phyloP scores from a whole-genome alignment of 768 basidiomycete species.

The Mrakia gelida region DNA sequence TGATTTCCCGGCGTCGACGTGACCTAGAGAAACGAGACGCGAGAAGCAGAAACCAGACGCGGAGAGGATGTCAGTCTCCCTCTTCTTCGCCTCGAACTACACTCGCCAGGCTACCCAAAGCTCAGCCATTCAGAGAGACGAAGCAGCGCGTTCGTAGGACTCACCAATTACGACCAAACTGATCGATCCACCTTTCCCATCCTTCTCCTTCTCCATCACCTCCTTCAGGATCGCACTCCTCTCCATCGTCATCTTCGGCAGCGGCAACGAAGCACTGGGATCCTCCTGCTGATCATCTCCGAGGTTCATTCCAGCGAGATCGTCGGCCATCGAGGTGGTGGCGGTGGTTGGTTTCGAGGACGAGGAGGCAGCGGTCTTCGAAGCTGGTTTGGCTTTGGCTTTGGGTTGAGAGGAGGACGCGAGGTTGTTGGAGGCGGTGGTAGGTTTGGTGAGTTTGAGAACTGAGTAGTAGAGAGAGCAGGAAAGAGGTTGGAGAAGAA shows the following conservation, averaged over 20 bases:
- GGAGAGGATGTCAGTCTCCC: not conserved
- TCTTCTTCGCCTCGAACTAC: not conserved
- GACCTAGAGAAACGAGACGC: constrained; percentile 54
- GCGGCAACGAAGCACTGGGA: constrained; percentile 13
- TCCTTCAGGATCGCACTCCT: constrained; percentile 80
- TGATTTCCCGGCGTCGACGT: constrained; percentile 98
- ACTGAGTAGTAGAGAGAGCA: not conserved
- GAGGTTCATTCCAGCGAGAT: constrained; percentile 71
- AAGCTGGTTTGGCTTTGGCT: constrained; percentile 36
- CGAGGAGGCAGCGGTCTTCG: constrained; percentile 32
- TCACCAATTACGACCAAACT: constrained; percentile 90
- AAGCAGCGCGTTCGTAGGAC: constrained; percentile 28
- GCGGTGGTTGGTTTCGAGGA: constrained; percentile 44
- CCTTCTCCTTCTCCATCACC: constrained; percentile 54
- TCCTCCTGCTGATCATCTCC: constrained; percentile 49
- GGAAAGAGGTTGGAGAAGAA: not conserved
- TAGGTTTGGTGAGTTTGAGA: constrained; percentile 2
- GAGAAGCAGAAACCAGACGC: too few relatives aligned
- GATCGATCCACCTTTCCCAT: constrained; percentile 58
- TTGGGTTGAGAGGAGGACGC: constrained; percentile 9
- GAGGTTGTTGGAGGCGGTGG: not conserved
- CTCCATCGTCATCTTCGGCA: constrained; percentile 63
- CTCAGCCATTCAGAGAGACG: not conserved
- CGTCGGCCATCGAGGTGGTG: constrained; percentile 58
- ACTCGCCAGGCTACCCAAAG: too few relatives aligned